Evolutionary conservation across 2,329 filamentous ascomycete species (phyloP), one percentile per base, ranked within the genome.

Genomic region (Nothomitra cinnamomea): DNA sequence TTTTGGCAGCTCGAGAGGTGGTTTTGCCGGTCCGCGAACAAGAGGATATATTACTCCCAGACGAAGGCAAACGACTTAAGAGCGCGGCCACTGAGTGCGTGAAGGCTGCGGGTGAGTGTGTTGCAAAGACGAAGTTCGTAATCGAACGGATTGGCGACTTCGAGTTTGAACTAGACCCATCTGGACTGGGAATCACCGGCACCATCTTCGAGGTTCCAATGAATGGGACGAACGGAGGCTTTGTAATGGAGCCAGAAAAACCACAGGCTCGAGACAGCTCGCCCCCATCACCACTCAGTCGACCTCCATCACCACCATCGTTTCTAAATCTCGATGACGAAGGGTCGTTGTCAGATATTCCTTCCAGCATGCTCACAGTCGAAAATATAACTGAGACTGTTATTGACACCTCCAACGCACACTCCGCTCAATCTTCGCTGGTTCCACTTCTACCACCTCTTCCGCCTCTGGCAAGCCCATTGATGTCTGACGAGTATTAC

Each of bases 101-200:
- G 24, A 83, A 87, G 60, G 85, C 87, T 21, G 88, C 89, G 45
- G 90, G 90, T 41, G 88, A 95, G 60, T 95, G 90, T 66, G 85
- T 95, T 19, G 82, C 85, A 5, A 90, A 89, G 68, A 84, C 89
- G 10, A 87, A 87, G 61, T 76, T 79, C 64, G 80, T 94, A 45
- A 83, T 98, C 55, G 88, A 95, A 67, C 78, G 84, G 56, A 87
- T 92, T 58, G 88, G 89, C 19, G 89, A 95, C 65, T 94, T 95
- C 59, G 88, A 95, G 65, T 80, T 89, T 59, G 79, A 84, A 59
- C 63, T 70, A 38, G 69, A 69, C 17, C 66, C 63, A 57, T 67
- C 62, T 40, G 66, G 72, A 28, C 67, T 85, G 24, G 76, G 74
- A 6, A 73, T 82, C 52, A 54, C 59, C 56, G 35, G 52, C 51